Evolutionary conservation across 176 grass and related monocot genomes (phyloP), one percentile per base, ranked within the genome.

Genomic region (Carex parvula): DNA sequence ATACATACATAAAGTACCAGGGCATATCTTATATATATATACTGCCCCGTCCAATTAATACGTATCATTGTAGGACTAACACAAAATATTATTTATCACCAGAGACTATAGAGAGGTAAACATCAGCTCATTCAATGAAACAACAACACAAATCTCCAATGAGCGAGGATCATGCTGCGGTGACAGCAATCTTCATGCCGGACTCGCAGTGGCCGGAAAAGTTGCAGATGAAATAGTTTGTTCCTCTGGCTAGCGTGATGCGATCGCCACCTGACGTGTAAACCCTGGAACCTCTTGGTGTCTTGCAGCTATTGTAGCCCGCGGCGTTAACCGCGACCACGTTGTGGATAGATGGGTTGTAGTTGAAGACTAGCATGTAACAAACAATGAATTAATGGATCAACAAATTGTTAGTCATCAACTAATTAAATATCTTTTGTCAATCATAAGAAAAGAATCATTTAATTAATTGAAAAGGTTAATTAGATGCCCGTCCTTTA

Each of bases 221-320:
- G 90, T 44, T 85, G 90, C 90, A 94, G 90, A 97, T 89, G 90
- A 92, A 97, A 87, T 94, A 94, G 85, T 48, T 92, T 4, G 74
- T 85, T 56, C 94, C 92, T 33, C 79, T 18, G 41, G 62, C 64
- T 2, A 97, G 88, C 24, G 90, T 89, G 70, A 97, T 14, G 69
- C 46, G 90, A 48, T 97, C 90, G 68, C 73, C 90, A 11, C 94
- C 94, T 0, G 94, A 97, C 60, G 4, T 61, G 74, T 84, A 91
- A 60, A 70, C 26, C 78, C 18, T 55, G 56, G 64, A 17, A 41
- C 91, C 88, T 60, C 56, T 29, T 8, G 90, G 82, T 17, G 80
- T 26, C 39, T 62, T 79, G 91, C 91, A 97, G 84, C 87, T 68
- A 57, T 64, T 22, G 90, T 94, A 97, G 46, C 84, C 91, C 17